These are phyloP conservation scores for Aspergillus bombycis DNA, from an alignment of 2,329 filamentous ascomycete species.

Conservation along the genomic window DNA sequence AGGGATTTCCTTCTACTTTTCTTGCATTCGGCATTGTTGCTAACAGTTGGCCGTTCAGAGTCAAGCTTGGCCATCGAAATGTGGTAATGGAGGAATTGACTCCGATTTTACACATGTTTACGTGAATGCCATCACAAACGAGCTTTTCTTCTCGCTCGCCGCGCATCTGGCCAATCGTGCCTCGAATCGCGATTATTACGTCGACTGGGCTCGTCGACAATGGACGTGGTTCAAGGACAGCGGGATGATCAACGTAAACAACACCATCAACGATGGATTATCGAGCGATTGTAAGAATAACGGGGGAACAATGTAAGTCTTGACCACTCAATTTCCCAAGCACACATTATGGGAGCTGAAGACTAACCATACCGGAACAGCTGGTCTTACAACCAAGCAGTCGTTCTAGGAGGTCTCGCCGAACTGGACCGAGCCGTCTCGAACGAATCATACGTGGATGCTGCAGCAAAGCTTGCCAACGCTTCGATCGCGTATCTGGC, in stretches of 20 bases:
- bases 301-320: conserved; percentile 34
- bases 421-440: conserved; percentile 53
- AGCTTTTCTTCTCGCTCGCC: conserved; percentile 59
- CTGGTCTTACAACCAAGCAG: conserved; percentile 65
- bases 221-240: conserved; percentile 56
- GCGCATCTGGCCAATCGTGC: conserved; percentile 59
- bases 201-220: conserved; percentile 50
- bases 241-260: conserved; percentile 51
- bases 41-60: conserved; percentile 17
- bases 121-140: conserved; percentile 60
- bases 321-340: background rate
- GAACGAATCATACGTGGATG: conserved; percentile 46
- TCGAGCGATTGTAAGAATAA: conserved; percentile 56
- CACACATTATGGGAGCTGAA: background rate
- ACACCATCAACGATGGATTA: conserved; percentile 60
- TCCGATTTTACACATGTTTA: conserved; percentile 52
- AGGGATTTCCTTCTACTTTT: background rate
- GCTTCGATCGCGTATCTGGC: conserved; percentile 55
- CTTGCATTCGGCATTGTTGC: conserved; percentile 3
- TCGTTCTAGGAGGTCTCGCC: conserved; percentile 60
- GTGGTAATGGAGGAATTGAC: conserved; percentile 52
- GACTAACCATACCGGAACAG: conserved; percentile 17
- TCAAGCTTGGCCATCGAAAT: conserved; percentile 47
- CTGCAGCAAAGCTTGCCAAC: conserved; percentile 54
- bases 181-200: conserved; percentile 42